Evolutionary conservation across 2,329 filamentous ascomycete species (phyloP), one percentile per base, ranked within the genome.

Genomic region (Pseudogymnoascus verrucosus): DNA sequence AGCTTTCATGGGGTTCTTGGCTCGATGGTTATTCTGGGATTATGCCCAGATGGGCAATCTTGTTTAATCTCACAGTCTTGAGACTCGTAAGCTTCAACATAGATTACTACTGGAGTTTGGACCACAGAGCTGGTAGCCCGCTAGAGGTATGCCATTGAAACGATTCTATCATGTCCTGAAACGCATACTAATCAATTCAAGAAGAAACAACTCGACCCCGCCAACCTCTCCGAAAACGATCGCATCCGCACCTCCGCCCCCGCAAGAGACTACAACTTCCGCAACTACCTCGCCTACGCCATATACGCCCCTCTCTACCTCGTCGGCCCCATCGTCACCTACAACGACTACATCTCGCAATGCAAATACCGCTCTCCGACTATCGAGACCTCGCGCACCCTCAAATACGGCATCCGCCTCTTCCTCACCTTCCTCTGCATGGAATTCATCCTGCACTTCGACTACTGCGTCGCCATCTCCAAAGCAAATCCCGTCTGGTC

Each of bases 341-440:
- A 98, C 80, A 99, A 99, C 76, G 96, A 99, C 79, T 99, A 95
- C 79, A 88, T 98, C 67, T 89, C 90, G 0, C 95, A 99, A 74
- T 81, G 83, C 65, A 89, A 90, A 68, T 89, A 93, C 76, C 83
- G 82, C 11, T 77, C 90, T 0, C 82, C 88, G 10, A 92, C 85
- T 64, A 87, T 95, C 70, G 89, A 88, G 68, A 76, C 75, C 3
- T 76, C 78, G 2, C 90, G 93, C 62, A 97, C 89, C 1, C 74
- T 88, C 31, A 85, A 91, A 54, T 99, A 99, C 72, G 92, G 81
- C 21, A 76, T 96, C 57, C 91, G 95, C 23, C 96, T 98, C 74
- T 74, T 88, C 19, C 76, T 97, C 60, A 86, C 87, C 12, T 81
- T 99, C 2, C 82, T 99, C 2, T 85, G 85, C 64, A 98, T 97